Base-by-base conservation (phyloP, 2,329 filamentous ascomycete genomes). In the Xylaria sp. region DNA sequence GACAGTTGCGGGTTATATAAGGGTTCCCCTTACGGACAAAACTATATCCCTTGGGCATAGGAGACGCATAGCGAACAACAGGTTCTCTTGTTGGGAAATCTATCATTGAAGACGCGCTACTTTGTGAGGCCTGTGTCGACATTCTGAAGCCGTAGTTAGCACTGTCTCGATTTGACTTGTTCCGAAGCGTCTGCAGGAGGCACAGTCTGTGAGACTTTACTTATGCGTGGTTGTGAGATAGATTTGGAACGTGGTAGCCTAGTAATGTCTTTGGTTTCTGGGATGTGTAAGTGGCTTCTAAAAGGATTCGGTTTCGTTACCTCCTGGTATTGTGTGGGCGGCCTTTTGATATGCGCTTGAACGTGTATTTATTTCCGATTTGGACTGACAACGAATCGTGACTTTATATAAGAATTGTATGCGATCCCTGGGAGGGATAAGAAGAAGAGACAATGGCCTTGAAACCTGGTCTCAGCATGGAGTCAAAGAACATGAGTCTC, bases 1-100 rank as follows among this genome's bases (percentile, higher is more conserved):
- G 61, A 46, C 61, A 64, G 31, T 62, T 35, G 14, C 61, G 55
- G 21, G 64, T 66, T 15, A 66, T 0, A 38, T 64, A 62, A 2
- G 28, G 38, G 35, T 66, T 31, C 9, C 64, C 61, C 37, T 60
- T 66, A 3, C 37, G 35, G 23, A 66, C 57, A 33, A 64, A 62
- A 12, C 3, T 37, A 45, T 66, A 66, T 2, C 51, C 58, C 1
- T 3, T 25, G 4, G 61, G 58, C 42, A 66, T 57, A 14, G 17
- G 55, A 11, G 64, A 63, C 11, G 60, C 60, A 33, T 33, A 47
- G 5, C 23, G 33, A 28, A 65, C 52, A 51, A 63, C 56, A 14
- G 60, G 60, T 19, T 60, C 63, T 25, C 6, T 17, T 15, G 37
- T 57, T 4, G 55, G 43, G n/a, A 52, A 15, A 14, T 17, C 12